A percentile compares a stretch with the other conserved stretches of the same genome.
Evolutionary conservation across 768 basidiomycete species (phyloP).

Genomic region (Mycena polygramma): DNA sequence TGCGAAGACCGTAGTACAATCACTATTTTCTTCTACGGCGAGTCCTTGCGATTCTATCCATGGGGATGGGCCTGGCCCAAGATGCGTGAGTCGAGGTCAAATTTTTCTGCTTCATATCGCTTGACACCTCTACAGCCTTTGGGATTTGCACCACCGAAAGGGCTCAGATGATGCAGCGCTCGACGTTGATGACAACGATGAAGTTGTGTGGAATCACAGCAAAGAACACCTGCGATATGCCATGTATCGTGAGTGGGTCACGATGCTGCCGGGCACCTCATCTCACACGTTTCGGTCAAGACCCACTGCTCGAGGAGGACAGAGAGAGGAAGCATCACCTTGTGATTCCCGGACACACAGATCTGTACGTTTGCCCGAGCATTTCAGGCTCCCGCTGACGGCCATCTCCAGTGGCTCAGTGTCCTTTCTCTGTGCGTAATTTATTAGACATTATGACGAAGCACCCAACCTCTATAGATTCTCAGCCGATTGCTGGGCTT

Average conservation of each 20-base stretch:
- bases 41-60: conserved; percentile 33
- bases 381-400: conserved; percentile 15
- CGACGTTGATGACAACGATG: conserved; percentile 18
- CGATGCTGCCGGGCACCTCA: background rate
- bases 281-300: conserved; percentile 18
- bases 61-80: conserved; percentile 27
- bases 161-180: conserved; percentile 17
- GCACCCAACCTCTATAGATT: conserved; percentile 27
- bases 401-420: conserved; percentile 18
- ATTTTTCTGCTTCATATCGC: background rate
- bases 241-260: conserved; percentile 33
- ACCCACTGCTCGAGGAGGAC: conserved; percentile 32
- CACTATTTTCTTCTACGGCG: conserved; percentile 36
- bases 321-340: conserved; percentile 33
- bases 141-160: conserved; percentile 35
- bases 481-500: conserved; percentile 36
- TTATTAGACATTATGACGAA: background rate
- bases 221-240: conserved; percentile 37
- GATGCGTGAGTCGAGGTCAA: conserved; percentile 26
- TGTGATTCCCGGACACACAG: conserved; percentile 36
- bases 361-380: conserved; percentile 26
- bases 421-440: conserved; percentile 17
- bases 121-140: conserved; percentile 15
- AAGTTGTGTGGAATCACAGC: conserved; percentile 34
- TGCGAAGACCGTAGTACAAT: conserved; percentile 23